These are phyloP conservation scores for Syzygium grande DNA, from an alignment of 345 rosid species.

Conservation along the genomic window DNA sequence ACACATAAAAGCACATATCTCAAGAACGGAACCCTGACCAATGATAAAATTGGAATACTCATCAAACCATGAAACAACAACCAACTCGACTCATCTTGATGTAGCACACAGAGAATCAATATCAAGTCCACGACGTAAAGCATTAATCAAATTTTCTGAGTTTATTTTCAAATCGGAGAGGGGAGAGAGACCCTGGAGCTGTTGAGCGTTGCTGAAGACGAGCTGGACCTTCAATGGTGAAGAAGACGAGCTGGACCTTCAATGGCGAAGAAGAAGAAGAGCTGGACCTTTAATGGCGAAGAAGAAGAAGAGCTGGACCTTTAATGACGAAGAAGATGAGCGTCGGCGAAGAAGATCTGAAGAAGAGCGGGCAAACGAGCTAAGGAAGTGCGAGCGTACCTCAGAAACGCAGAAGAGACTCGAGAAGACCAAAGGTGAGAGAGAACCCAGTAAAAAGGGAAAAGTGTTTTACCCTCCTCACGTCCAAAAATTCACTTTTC, in stretches of 20 bases:
- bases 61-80: neutral
- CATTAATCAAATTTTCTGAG: too few species aligned
- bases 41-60: neutral
- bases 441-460: neutral
- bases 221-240: too few species aligned
- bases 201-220: neutral
- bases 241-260: too few species aligned
- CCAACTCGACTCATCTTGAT: too few species aligned
- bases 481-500: fast-evolving
- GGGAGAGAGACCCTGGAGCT: neutral
- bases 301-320: neutral
- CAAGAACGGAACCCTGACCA: too few species aligned
- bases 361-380: neutral
- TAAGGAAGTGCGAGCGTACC: neutral
- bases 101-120: neutral
- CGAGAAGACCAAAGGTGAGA: neutral
- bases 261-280: neutral
- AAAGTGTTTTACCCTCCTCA: neutral
- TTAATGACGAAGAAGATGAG: neutral
- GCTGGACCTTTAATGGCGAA: neutral
- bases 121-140: neutral
- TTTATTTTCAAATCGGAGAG: neutral
- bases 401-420: fast-evolving
- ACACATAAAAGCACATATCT: too few species aligned
- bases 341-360: neutral